Percentiles rank a stretch among this genome's conserved stretches.
Conservation (phyloP, 345 rosid species). For the Aethionema arabicum region DNA sequence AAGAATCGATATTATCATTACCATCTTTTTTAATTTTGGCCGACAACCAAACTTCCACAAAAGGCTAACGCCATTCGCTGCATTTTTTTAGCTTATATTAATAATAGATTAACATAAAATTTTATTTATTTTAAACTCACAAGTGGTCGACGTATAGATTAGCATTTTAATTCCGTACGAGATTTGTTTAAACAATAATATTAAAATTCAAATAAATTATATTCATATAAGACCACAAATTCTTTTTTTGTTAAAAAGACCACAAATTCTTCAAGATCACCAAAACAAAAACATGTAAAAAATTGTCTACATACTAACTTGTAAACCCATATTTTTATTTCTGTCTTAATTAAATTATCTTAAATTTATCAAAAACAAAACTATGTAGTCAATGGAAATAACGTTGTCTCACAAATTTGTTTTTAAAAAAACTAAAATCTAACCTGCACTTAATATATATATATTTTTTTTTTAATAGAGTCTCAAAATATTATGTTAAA, state of each 20-base stretch:
- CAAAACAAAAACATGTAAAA: not conserved
- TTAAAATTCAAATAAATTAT: constrained; percentile 3
- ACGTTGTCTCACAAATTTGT: no score
- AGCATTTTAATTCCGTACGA: constrained; percentile 24
- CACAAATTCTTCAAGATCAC: constrained; percentile 12
- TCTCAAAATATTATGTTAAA: no score
- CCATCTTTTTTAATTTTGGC: constrained; percentile 17
- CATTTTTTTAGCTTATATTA: constrained; percentile 18
- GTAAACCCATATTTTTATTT: no score
- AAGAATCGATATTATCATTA: not conserved
- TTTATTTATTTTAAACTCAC: not conserved
- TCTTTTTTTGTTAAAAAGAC: no score
- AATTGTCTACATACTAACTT: not conserved
- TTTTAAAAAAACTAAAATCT: no score
- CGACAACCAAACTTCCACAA: constrained; percentile 36
- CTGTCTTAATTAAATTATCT: no score
- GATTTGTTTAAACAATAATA: not conserved
- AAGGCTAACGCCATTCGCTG: constrained; percentile 25
- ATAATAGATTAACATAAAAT: not conserved
- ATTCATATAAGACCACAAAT: constrained; percentile 9
- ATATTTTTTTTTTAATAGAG: no score
- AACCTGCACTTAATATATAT: no score
- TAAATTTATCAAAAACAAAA: no score
- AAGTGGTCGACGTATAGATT: constrained; percentile 27
- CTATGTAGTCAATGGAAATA: no score